Base-by-base conservation (phyloP, 176 grass and related monocot species). In the Zea mays region DNA sequence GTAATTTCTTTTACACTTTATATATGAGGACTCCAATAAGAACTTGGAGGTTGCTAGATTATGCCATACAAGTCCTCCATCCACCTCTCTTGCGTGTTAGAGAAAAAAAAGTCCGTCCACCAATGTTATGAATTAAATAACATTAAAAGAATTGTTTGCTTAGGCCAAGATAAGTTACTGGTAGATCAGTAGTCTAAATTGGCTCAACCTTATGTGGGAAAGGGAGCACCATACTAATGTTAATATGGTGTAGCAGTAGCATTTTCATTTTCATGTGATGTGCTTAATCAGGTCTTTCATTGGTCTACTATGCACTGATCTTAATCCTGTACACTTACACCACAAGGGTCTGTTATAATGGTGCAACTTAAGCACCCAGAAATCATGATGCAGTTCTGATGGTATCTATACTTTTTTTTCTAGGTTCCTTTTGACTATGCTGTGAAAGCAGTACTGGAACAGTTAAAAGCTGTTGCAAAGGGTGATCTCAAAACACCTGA, bases 371-470 rank as follows among this genome's bases (percentile, higher is more conserved):
- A 52, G 61, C 16, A 41, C 27, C 68, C 14, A 50, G 8, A 83
- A 79, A 73, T 62, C 16, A 52, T 49, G 67, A 67, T 83, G 54
- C 21, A 33, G 33, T 69, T 52, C 6, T 66, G 55, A 81, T 60
- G 6, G 40, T 60, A 27, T 50, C 6, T 15, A 2, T 57, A 10
- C 38, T 50, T 35, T 38, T 38, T 72, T 15, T 86, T 69, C 13
- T 84, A 98, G 96, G 96, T 98, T 71, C 92, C 96, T 13, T 98
- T 98, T 98, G 96, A 94, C 37, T 79, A 58, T 67, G 89, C 83
- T 19, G 92, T 98, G 71, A 94, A 90, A 85, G 83, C 76, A 86
- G 92, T 94, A 56, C 46, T 94, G 42, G 89, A 92, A 58, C 96
- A 94, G 81, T 84, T 98, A 42, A 90, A 92, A 61, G 74, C 88